phyloP scores from a whole-genome alignment of 202 grass and related monocot genomes.

The Bolboschoenoplectus hybrid region DNA sequence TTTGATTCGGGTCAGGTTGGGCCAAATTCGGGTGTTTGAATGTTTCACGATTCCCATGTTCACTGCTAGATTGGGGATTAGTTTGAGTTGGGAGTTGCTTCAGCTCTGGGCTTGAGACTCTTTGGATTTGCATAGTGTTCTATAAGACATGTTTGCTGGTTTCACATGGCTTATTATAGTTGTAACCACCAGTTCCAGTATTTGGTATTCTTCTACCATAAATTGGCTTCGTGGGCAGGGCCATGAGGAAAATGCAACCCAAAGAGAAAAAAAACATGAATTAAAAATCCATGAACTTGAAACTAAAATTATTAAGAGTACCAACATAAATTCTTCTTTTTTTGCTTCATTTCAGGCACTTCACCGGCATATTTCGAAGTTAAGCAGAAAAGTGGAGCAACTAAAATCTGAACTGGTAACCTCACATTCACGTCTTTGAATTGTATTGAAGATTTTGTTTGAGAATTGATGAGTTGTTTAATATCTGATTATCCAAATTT shows the following conservation, averaged over 20 bases:
- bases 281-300: neutral
- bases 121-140: neutral
- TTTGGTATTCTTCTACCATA: neutral
- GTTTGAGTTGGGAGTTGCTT: slow-evolving; percentile 4
- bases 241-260: neutral
- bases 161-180: slow-evolving; percentile 6
- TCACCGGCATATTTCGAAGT: slow-evolving; percentile 53
- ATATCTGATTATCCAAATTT: neutral
- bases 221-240: neutral
- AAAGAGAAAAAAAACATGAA: slow-evolving; percentile 19
- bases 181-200: neutral
- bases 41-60: neutral
- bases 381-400: slow-evolving; percentile 67
- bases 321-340: neutral
- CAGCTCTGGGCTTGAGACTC: neutral
- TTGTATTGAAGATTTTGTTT: slow-evolving; percentile 24
- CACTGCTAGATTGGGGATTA: neutral
- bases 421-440: slow-evolving; percentile 22
- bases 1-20: neutral
- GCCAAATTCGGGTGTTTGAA: slow-evolving; percentile 11
- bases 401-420: slow-evolving; percentile 76
- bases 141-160: neutral
- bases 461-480: neutral
- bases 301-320: neutral
- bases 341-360: slow-evolving; percentile 52